Evolutionary conservation across 2,329 filamentous ascomycete genomes (phyloP).

Genomic region (Penicillium sp.): DNA sequence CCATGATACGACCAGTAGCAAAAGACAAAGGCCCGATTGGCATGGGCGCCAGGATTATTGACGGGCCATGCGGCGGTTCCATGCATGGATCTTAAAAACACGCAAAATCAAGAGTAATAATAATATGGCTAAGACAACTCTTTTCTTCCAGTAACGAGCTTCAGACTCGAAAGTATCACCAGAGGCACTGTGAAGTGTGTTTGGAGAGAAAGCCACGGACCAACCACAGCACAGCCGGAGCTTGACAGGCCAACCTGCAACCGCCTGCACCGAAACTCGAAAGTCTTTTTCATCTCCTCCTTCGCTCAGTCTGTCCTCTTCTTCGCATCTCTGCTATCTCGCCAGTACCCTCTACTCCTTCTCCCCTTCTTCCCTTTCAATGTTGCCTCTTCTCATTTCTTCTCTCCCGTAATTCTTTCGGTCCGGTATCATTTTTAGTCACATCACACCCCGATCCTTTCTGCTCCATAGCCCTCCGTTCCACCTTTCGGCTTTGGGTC

Average conservation of each 20-base stretch:
- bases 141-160: background rate
- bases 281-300: conserved; percentile 25
- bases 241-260: conserved; percentile 9
- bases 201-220: conserved; percentile 4
- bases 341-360: conserved; percentile 15
- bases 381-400: conserved; percentile 31
- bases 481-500: conserved; percentile 27
- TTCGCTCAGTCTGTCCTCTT: conserved; percentile 18
- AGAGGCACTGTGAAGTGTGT: background rate
- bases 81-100: background rate
- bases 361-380: conserved; percentile 30
- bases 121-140: background rate
- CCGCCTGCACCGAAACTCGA: conserved; percentile 8
- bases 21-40: conserved; percentile 2
- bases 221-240: conserved; percentile 13
- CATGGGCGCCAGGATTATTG: background rate
- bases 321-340: conserved; percentile 11
- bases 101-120: background rate
- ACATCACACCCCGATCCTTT: conserved; percentile 23
- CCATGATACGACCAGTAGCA: background rate
- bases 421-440: conserved; percentile 23
- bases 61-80: background rate
- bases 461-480: conserved; percentile 14
- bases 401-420: conserved; percentile 19
- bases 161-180: background rate